Conservation (phyloP, 2,329 filamentous ascomycete species). For the Coniochaeta sp. region DNA sequence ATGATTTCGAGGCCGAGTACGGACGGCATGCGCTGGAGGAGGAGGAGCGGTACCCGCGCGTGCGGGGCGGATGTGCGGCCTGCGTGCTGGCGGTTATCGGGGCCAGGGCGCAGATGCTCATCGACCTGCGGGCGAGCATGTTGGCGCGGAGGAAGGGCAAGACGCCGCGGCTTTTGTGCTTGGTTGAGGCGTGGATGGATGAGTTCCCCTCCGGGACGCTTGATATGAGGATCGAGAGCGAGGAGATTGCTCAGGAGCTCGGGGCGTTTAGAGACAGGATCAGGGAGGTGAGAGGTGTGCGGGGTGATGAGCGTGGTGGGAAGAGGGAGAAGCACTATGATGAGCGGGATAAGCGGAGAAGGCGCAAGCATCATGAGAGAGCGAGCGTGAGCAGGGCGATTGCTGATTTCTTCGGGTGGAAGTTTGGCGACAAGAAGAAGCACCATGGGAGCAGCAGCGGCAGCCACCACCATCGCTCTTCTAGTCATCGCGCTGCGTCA, state of each 20-base stretch:
- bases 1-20: constrained; percentile 11
- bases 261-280: neutral
- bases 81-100: constrained; percentile 44
- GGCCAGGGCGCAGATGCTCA: constrained; percentile 29
- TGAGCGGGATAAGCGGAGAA: neutral
- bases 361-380: neutral
- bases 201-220: neutral
- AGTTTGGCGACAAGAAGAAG: neutral
- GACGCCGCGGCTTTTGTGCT: constrained; percentile 26
- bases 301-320: neutral
- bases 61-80: constrained; percentile 35
- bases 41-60: constrained; percentile 2
- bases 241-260: constrained; percentile 2
- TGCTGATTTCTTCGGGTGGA: neutral
- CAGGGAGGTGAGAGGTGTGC: neutral
- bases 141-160: constrained; percentile 24
- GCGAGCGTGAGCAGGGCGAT: neutral
- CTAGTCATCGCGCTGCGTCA: neutral
- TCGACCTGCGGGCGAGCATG: constrained; percentile 36
- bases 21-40: constrained; percentile 4
- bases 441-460: neutral
- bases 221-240: constrained; percentile 5
- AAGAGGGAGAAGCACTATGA: neutral
- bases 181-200: constrained; percentile 37
- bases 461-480: neutral